Conservation (phyloP, 768 basidiomycete species). For the Trametes cinnabarina region DNA sequence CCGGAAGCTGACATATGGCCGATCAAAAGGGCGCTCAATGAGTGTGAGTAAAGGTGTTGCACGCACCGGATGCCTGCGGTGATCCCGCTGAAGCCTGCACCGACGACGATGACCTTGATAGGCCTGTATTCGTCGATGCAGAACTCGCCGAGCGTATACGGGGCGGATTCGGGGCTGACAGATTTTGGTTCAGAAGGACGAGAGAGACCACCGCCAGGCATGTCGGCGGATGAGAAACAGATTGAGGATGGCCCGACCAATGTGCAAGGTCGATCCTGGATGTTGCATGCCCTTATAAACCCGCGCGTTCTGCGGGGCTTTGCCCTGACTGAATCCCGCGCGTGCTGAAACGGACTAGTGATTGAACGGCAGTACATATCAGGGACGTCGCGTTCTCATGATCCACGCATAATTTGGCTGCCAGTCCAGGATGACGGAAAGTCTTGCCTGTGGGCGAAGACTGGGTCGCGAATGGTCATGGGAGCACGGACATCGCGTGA, state of each 20-base stretch:
- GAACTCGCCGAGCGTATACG: slow-evolving; percentile 40
- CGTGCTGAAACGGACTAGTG: background rate
- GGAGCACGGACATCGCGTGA: background rate
- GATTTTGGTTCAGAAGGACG: background rate
- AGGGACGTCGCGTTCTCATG: background rate
- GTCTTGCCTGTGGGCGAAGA: background rate
- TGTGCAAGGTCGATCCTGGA: background rate
- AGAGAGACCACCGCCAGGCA: slow-evolving; percentile 4
- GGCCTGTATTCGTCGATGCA: slow-evolving; percentile 52
- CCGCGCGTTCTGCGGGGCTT: background rate
- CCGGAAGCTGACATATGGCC: background rate
- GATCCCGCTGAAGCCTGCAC: slow-evolving; percentile 61
- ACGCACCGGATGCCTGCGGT: slow-evolving; percentile 53
- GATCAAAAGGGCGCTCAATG: background rate
- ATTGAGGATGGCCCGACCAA: background rate
- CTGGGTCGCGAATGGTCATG: background rate
- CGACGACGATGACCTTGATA: slow-evolving; percentile 54
- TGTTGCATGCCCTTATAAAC: background rate
- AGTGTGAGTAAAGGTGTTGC: background rate
- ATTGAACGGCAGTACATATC: background rate
- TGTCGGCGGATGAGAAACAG: background rate
- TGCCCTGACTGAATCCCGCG: background rate
- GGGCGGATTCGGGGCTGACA: background rate
- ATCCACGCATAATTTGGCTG: background rate
- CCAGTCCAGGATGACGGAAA: background rate